Evolutionary conservation across 495 filamentous ascomycete genomes (phyloP).

Genomic region (Terfezia claveryi): DNA sequence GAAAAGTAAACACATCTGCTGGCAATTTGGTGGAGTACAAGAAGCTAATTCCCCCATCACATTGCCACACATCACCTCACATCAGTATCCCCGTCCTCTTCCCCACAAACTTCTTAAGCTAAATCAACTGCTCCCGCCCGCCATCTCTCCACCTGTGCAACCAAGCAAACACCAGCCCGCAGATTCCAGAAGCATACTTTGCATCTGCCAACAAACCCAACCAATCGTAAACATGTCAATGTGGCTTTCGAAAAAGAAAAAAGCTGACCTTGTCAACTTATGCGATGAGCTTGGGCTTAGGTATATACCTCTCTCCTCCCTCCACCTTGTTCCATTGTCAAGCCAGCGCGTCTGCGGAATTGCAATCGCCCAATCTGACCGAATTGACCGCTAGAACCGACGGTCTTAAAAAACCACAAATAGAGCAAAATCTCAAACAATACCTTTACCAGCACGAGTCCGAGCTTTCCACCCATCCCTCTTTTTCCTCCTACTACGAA

Average conservation of each 20-base stretch:
- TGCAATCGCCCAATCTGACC: slow-evolving; percentile 8
- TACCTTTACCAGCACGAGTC: slow-evolving; percentile 45
- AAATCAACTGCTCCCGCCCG: too few relatives aligned
- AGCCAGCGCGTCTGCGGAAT: slow-evolving; percentile 3
- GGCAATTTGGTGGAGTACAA: too few relatives aligned
- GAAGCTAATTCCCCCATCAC: too few relatives aligned
- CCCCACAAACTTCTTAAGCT: too few relatives aligned
- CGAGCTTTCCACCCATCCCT: slow-evolving; percentile 36
- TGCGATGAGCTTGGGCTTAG: slow-evolving; percentile 49
- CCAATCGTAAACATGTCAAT: slow-evolving; percentile 7
- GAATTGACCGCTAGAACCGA: slow-evolving; percentile 34
- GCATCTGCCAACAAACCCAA: too few relatives aligned
- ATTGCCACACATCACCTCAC: too few relatives aligned
- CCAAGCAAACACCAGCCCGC: too few relatives aligned
- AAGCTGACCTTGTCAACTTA: slow-evolving; percentile 55
- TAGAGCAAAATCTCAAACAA: slow-evolving; percentile 53
- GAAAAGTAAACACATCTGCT: too few relatives aligned
- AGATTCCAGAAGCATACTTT: too few relatives aligned
- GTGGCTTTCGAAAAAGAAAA: slow-evolving; percentile 69
- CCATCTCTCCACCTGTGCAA: too few relatives aligned
- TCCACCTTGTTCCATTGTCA: neutral
- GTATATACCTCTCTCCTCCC: slow-evolving; percentile 21
- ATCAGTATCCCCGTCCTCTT: too few relatives aligned
- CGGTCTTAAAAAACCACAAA: slow-evolving; percentile 54
- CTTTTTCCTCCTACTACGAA: slow-evolving; percentile 54